phyloP scores from a whole-genome alignment of 805 yeast species.

The Suhomyces canberraensis region DNA sequence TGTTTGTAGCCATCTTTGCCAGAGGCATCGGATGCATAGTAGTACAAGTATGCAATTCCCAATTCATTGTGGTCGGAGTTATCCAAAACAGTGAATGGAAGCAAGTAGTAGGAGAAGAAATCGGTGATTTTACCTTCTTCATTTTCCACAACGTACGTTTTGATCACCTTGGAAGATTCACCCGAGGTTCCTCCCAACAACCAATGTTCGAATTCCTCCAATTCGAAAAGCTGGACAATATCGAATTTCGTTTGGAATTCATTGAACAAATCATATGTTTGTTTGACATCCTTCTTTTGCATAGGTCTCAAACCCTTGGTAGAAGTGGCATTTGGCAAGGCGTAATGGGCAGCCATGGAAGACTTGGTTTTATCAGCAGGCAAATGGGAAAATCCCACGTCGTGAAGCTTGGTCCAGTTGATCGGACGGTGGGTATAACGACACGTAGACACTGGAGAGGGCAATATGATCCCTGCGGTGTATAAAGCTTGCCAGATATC shows the following conservation, averaged over 20 bases:
- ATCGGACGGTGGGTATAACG: conserved; percentile 92
- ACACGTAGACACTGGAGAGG: conserved; percentile 86
- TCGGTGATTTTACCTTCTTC: conserved; percentile 73
- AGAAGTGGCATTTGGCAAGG: conserved; percentile 51
- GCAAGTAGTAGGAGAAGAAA: conserved; percentile 81
- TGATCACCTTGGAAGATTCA: conserved; percentile 51
- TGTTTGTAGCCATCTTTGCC: conserved; percentile 46
- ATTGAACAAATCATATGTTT: conserved; percentile 56
- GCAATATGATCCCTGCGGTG: conserved; percentile 88
- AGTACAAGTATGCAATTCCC: conserved; percentile 84
- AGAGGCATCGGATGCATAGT: conserved; percentile 74
- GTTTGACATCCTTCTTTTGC: conserved; percentile 58
- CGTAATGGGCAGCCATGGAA: conserved; percentile 59
- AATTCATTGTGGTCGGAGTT: conserved; percentile 61
- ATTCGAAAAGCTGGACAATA: conserved; percentile 63
- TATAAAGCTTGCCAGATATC: conserved; percentile 95
- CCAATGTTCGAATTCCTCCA: conserved; percentile 79
- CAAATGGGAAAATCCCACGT: conserved; percentile 83
- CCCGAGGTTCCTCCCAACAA: conserved; percentile 49
- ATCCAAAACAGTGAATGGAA: conserved; percentile 81
- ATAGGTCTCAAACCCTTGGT: conserved; percentile 57
- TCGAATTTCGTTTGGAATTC: conserved; percentile 70
- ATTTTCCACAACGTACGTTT: conserved; percentile 72
- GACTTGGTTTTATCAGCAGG: conserved; percentile 69
- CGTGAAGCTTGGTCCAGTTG: conserved; percentile 85